phyloP scores from a whole-genome alignment of 2,329 filamentous ascomycete genomes.

The Daldinia eschscholtzii region DNA sequence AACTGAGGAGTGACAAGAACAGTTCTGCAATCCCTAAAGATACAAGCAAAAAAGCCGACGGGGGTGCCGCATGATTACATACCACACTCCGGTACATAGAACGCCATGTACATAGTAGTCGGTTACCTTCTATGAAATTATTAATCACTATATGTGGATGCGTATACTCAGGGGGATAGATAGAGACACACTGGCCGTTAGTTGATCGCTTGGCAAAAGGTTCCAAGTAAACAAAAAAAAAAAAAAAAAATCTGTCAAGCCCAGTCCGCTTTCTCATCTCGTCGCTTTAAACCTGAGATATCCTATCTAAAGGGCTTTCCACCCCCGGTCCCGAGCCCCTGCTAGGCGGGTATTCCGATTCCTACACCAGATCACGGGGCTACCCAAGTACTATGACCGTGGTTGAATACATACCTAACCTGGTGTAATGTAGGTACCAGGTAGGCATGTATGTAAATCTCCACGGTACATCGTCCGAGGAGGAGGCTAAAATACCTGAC shows the following conservation, averaged over 20 bases:
- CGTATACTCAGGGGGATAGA: conserved; percentile 11
- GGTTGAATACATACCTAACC: neutral
- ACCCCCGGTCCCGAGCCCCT: neutral
- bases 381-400: too few species aligned
- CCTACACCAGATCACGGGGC: neutral
- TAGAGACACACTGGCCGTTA: conserved; percentile 20
- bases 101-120: neutral
- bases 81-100: neutral
- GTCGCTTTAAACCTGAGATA: conserved; percentile 8
- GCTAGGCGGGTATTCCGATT: neutral
- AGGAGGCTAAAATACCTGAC: conserved; percentile 20
- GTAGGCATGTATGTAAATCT: too few species aligned
- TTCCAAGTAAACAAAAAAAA: conserved; percentile 23
- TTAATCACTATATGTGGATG: neutral
- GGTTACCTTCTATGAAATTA: neutral
- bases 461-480: conserved; percentile 15
- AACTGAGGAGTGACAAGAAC: neutral
- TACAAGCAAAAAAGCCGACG: neutral
- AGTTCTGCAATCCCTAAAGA: neutral
- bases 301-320: neutral
- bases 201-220: conserved; percentile 13
- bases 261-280: conserved; percentile 10
- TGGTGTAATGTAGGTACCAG: too few species aligned
- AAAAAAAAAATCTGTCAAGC: neutral
- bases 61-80: neutral